Evolutionary conservation across 1,284 basidiomycete genomes (phyloP).

Genomic region (Mrakiaceae sp.): DNA sequence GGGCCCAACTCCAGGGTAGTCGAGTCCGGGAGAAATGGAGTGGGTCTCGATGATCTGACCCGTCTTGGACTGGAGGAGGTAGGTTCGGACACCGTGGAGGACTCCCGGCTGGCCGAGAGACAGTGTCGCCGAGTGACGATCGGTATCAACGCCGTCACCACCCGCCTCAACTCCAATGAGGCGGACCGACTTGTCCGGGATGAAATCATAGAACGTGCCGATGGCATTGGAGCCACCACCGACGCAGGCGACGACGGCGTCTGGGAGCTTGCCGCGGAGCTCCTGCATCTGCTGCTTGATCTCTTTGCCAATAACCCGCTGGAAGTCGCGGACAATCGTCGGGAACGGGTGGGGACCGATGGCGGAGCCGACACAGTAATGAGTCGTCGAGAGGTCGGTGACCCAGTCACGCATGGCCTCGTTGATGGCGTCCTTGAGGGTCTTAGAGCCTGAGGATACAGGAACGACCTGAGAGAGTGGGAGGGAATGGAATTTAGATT

Average conservation of each 20-base stretch:
- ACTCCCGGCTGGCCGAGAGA: conserved; percentile 84
- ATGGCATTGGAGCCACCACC: conserved; percentile 97
- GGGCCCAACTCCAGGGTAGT: conserved; percentile 89
- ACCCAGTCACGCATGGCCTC: conserved; percentile 98
- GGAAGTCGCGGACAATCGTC: conserved; percentile 96
- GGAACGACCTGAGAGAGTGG: conserved; percentile 58
- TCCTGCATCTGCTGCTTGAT: conserved; percentile 79
- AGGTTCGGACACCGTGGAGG: conserved; percentile 89
- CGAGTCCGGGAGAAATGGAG: conserved; percentile 89
- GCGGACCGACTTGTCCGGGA: conserved; percentile 67
- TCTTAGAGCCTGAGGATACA: conserved; percentile 87
- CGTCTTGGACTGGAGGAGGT: conserved; percentile 73
- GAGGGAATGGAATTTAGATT: background rate
- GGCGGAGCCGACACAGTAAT: conserved; percentile 93
- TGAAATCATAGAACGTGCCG: conserved; percentile 92
- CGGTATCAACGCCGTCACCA: conserved; percentile 79
- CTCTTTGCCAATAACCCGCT: conserved; percentile 87
- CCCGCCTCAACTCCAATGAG: conserved; percentile 92
- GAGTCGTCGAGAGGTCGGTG: conserved; percentile 81
- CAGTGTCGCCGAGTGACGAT: conserved; percentile 83
- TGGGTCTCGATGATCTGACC: conserved; percentile 97
- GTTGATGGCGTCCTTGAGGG: conserved; percentile 96
- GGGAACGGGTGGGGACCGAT: conserved; percentile 99
- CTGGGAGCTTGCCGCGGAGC: conserved; percentile 71
- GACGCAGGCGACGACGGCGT: conserved; percentile 91